Base-by-base conservation (phyloP, 352 stramenopile genomes). In the Pythium aristosporum region DNA sequence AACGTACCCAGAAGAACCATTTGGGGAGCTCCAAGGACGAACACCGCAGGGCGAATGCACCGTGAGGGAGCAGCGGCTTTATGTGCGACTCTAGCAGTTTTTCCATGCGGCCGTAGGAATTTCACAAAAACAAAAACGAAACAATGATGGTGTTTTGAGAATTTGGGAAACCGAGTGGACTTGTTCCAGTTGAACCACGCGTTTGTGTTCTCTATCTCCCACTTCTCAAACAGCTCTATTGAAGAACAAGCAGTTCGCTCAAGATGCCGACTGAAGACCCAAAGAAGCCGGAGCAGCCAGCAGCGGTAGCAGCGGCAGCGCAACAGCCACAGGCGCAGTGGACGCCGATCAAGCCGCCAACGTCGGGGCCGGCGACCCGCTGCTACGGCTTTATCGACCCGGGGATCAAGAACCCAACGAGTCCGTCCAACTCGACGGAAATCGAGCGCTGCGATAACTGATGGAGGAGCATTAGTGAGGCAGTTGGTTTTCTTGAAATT, bases 1-100 rank as follows among this genome's bases (percentile, higher is more conserved):
- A 71, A 32, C 57, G 58, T 18, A 37, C 50, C n/a, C 65, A 71
- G 37, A 71, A 71, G 42, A 25, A 10, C 20, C 58, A 71, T 34
- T 52, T 67, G 37, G 57, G 52, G 11, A 51, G 65, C 37, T 60
- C 44, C 23, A 9, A 62, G 21, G 25, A 57, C 23, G 16, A 54
- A 18, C 23, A 57, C 5, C 57, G 51, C 52, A 71, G 62, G 43
- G 63, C 63, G 3, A 47, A 21, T 12, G 54, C 42, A n/a, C 28
- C 55, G 42, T 69, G 52, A 44, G 16, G 16, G 39, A 44, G 16
- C 39, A 44, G 39, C 7, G 7, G 12, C 12, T 41, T 12, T 41
- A 41, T n/a, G n/a, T 36, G 39, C 7, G 39, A 44, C 7, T 5
- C 32, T 36, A 5, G 5, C 32, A 36, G n/a, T n/a, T 36, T 9